Conservation (phyloP, 768 basidiomycete species). For the Coprinopsis sp. region DNA sequence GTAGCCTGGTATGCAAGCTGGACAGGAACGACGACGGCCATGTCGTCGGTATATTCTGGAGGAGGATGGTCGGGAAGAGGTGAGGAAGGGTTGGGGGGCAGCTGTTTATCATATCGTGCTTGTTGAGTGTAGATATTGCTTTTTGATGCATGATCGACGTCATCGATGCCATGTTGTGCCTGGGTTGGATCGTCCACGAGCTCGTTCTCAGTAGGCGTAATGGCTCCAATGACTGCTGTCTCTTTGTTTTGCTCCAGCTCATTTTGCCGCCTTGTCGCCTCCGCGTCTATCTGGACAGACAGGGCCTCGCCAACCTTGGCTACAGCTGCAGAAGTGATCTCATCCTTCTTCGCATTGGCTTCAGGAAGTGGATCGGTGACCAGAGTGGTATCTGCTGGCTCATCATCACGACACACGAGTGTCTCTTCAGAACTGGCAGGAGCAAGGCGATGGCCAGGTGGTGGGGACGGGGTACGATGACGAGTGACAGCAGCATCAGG, state of each 20-base stretch:
- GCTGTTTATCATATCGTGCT: slow-evolving; percentile 8
- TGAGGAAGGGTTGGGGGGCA: slow-evolving; percentile 7
- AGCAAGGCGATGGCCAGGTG: background rate
- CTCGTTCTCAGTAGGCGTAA: no score
- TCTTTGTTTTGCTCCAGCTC: no score
- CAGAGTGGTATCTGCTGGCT: no score
- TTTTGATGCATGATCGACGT: slow-evolving; percentile 3
- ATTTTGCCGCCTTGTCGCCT: no score
- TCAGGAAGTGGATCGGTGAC: background rate
- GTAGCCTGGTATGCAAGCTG: background rate
- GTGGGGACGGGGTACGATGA: no score
- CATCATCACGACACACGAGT: slow-evolving; percentile 5
- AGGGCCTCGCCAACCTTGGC: no score
- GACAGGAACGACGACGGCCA: background rate
- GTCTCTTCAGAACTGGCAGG: slow-evolving; percentile 8
- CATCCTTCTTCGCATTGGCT: background rate
- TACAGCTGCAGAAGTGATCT: background rate
- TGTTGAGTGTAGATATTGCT: background rate
- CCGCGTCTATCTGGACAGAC: no score
- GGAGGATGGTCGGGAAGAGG: background rate
- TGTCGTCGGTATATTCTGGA: background rate
- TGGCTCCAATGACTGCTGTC: no score
- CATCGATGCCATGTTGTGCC: background rate
- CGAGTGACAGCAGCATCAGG: background rate
- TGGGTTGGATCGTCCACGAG: no score